Base-by-base conservation (phyloP, 305 asterid species). In the Solanum hybrid region DNA sequence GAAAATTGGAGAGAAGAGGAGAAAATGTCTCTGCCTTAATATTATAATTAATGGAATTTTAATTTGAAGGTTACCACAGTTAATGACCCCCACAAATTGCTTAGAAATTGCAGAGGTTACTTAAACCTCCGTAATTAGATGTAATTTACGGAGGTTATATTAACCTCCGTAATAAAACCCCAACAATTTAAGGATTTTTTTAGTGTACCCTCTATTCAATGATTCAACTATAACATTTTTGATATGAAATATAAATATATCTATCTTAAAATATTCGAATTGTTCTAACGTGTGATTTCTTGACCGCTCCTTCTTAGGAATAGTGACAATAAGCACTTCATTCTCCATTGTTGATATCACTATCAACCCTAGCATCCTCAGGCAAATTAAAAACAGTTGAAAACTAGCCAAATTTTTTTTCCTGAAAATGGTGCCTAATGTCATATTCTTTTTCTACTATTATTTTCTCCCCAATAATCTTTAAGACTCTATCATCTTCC, bases 381-480 rank as follows among this genome's bases (percentile, higher is more conserved):
- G 92, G 92, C 75, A 91, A 68, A 31, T 26, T 22, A 26, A 91
- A 36, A 39, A 89, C 68, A 6, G 89, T 88, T 32, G 87, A 11
- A 86, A 91, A 92, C 81, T 89, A 79, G 26, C 86, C 89, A 38
- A 36, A 65, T 38, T 82, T 85, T 91, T 86, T 88, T 26, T 82
- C 17, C 24, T 91, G 86, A 7, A 85, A 61, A 15, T 61, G 73
- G 57, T 79, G 91, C 91, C 86, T 81, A 31, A 39, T 26, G 15
- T 82, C 79, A 14, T 84, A 68, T 10, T 14, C 92, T 39, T 86
- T 90, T 33, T 68, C 57, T 79, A 85, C 72, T 31, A 9, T 7
- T n/a, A 24, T 83, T 41, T 45, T 92, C 76, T 88, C 81, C 3
- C 92, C 91, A 11, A 20, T 88, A 8, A 92, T 92, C 92, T 91